phyloP scores from a whole-genome alignment of 2,329 filamentous ascomycete genomes.

The Herpomyces periplanetae region DNA sequence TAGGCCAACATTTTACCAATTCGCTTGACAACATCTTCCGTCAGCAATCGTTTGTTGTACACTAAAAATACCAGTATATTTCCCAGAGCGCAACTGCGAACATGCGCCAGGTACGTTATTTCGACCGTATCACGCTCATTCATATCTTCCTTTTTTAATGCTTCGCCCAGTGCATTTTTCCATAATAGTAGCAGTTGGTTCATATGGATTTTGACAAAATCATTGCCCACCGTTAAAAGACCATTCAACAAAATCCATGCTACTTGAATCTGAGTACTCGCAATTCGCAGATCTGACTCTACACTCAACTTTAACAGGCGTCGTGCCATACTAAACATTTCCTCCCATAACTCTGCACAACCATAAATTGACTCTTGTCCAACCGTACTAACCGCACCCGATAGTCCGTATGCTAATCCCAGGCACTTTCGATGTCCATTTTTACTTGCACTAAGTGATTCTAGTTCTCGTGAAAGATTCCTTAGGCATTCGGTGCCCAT shows the following conservation, averaged over 20 bases:
- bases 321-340: conserved; percentile 61
- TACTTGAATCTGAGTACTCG: conserved; percentile 78
- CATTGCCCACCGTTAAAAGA: conserved; percentile 75
- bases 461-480: conserved; percentile 51
- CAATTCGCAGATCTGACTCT: conserved; percentile 55
- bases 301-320: conserved; percentile 67
- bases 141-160: conserved; percentile 65
- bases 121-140: conserved; percentile 48
- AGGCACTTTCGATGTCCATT: conserved; percentile 49
- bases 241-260: conserved; percentile 92
- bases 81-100: conserved; percentile 66
- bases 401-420: conserved; percentile 63
- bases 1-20: conserved; percentile 83
- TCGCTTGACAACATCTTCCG: conserved; percentile 65
- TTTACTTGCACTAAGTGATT: conserved; percentile 28
- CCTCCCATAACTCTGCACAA: conserved; percentile 73
- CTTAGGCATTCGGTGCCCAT: conserved; percentile 90
- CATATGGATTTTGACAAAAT: conserved; percentile 93
- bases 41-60: conserved; percentile 65
- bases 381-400: conserved; percentile 60
- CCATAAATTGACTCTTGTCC: conserved; percentile 60
- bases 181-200: conserved; percentile 69
- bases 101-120: conserved; percentile 65
- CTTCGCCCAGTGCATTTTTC: conserved; percentile 88
- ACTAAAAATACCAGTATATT: conserved; percentile 70